These are phyloP conservation scores for Bertia moriformis DNA, from an alignment of 2,329 filamentous ascomycete genomes.

Conservation along the genomic window DNA sequence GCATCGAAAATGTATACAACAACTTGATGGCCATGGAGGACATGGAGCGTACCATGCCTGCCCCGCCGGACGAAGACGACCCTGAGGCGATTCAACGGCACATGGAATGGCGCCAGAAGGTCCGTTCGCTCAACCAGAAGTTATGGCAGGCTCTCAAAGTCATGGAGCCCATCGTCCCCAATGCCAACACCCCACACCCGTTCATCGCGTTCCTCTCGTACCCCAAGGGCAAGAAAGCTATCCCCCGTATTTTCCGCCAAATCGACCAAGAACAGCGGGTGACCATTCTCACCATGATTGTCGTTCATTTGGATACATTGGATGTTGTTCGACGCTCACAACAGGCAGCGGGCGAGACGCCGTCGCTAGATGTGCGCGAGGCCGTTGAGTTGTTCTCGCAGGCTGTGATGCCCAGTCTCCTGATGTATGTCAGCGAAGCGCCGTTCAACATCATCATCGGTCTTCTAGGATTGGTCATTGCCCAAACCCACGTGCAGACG, in stretches of 20 bases:
- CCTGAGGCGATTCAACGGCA: constrained; percentile 59
- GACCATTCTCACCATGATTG: constrained; percentile 88
- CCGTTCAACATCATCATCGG: constrained; percentile 83
- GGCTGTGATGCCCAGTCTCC: constrained; percentile 76
- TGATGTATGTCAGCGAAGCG: constrained; percentile 81
- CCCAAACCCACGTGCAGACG: constrained; percentile 65
- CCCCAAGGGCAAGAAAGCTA: constrained; percentile 88
- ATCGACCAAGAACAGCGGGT: constrained; percentile 85
- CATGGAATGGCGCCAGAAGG: constrained; percentile 63
- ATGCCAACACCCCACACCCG: constrained; percentile 54
- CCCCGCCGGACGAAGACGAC: constrained; percentile 46
- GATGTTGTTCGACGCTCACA: constrained; percentile 57
- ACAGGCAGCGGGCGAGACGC: constrained; percentile 13
- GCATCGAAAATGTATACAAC: constrained; percentile 78
- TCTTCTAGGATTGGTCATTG: constrained; percentile 67
- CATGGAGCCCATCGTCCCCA: constrained; percentile 72
- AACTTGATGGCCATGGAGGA: constrained; percentile 90
- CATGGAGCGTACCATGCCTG: constrained; percentile 67
- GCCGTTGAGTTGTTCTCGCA: constrained; percentile 83
- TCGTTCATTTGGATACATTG: constrained; percentile 80
- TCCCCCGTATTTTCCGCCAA: constrained; percentile 87
- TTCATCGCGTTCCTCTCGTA: constrained; percentile 95
- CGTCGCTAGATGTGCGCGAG: constrained; percentile 56
- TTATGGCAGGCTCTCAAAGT: constrained; percentile 84
- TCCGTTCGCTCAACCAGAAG: constrained; percentile 58